Base-by-base conservation (phyloP, 805 yeast species). In the Saturnispora galanensis region DNA sequence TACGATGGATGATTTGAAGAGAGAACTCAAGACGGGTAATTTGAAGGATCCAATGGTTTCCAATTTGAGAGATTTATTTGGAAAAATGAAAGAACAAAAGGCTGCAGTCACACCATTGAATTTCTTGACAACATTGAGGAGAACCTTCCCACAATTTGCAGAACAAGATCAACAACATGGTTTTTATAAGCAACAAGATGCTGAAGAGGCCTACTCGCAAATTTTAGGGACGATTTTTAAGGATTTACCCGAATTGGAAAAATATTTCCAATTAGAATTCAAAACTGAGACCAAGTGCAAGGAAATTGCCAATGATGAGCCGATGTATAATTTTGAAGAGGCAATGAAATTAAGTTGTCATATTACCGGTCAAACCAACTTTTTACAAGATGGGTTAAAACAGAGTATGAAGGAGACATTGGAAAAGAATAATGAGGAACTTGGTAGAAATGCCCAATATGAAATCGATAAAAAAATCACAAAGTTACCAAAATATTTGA, bases 151-250 rank as follows among this genome's bases (percentile, higher is more conserved):
- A 2, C 97, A 93, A 64, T 93, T 93, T 64, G 84, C 83, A 36
- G 97, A 90, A 60, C 76, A 78, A 48, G 82, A 77, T 49, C 47
- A 43, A 12, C 66, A 68, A 28, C 68, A 69, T 41, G 97, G 97
- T 1, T 66, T 73, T 46, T 84, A 74, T 59, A 88, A 86, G 63
- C 98, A 93, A 66, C 99, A 93, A 66, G 99, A 93, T 68, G 98
- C 98, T 0, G 99, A 93, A 66, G 99, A 93, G 62, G 84, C 90
- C 13, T 88, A 79, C 65, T 81, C 96, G n/a, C 90, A 84, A 60
- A 72, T 93, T 41, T 64, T 89, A 50, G 65, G 68, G 31, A 64
- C 71, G 30, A 62, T 86, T 48, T 62, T 72, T 32, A 56, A 63
- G 17, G 72, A 69, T 10, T 70, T 73, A 46, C 73, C 75, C 21